Conservation (phyloP, 345 rosid species). For the Ricinus communis region DNA sequence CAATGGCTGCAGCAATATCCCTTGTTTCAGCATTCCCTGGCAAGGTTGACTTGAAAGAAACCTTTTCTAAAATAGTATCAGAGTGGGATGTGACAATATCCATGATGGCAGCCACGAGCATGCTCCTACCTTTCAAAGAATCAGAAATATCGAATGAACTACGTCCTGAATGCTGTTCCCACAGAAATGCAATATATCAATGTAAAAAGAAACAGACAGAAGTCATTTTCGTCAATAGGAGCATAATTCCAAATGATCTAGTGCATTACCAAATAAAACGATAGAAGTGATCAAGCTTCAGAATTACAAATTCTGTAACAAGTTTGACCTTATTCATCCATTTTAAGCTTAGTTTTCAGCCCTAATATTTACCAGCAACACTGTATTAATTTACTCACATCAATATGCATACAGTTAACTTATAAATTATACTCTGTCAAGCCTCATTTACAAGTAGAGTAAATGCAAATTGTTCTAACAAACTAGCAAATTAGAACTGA, state of each 20-base stretch:
- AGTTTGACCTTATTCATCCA: not conserved
- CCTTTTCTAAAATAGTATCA: constrained; percentile 52
- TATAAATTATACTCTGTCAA: not conserved
- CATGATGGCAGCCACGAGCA: constrained; percentile 99
- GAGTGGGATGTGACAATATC: constrained; percentile 91
- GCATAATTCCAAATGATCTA: constrained; percentile 4
- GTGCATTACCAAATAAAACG: not conserved
- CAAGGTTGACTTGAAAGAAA: constrained; percentile 54
- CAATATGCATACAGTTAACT: not conserved
- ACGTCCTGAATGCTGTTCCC: constrained; percentile 96
- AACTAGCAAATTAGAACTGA: constrained; percentile 9
- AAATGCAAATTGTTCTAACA: not conserved
- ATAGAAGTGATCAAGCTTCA: not conserved
- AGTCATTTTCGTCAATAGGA: constrained; percentile 30
- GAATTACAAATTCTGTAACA: not conserved
- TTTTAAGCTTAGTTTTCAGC: not conserved
- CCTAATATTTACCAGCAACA: not conserved
- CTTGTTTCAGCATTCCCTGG: constrained; percentile 77
- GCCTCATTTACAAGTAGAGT: not conserved
- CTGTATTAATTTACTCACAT: not conserved
- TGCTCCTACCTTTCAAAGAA: constrained; percentile 99
- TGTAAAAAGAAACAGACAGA: constrained; percentile 45
- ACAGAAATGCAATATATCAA: constrained; percentile 82
- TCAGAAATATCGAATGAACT: constrained; percentile 93
- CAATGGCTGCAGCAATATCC: constrained; percentile 85